Evolutionary conservation across 148 eudicot species (phyloP), one percentile per base, ranked within the genome.

Genomic region (Spergularia bocconei): DNA sequence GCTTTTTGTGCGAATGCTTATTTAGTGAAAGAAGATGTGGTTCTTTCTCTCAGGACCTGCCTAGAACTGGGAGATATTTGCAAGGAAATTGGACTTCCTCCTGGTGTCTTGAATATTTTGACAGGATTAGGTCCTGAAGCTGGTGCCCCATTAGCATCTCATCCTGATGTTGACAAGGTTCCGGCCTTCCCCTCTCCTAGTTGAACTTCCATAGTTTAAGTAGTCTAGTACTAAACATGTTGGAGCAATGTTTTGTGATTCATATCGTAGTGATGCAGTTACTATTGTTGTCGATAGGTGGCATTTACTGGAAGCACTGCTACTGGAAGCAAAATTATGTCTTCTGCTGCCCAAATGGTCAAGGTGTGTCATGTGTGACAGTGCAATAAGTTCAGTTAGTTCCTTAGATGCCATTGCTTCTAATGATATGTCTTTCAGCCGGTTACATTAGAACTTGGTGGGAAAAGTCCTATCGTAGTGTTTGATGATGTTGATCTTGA

Each of bases 91-190:
- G 92, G 93, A 21, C 96, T 95, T 74, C 99, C 99, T 72, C 87
- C 89, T 13, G 99, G 98, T 61, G 90, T 91, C 63, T 83, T 95
- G 55, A 95, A 92, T 80, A 82, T 95, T 75, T 82, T 95, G 78
- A 89, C 99, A 68, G 99, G 99, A 77, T 87, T 83, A 64, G 99
- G 99, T 44, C 77, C 90, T 54, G 99, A 92, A 58, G 99, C 98
- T 78, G 99, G 99, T 81, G 92, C 91, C 69, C 94, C 98, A 70
- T 75, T 95, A 87, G 97, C 97, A 77, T 82, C 90, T 60, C 98
- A 95, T 80, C 99, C 97, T 74, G 85, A 91, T 80, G 94, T 95
- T 80, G 99, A 95, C 85, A 95, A 95, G 98, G 99, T 95, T 76
- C 52, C n/a, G 14, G 67, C 60, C 61, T 64, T 75, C 10, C 75